phyloP scores from a whole-genome alignment of 169 alveolate genomes.

The Neospora caninum region DNA sequence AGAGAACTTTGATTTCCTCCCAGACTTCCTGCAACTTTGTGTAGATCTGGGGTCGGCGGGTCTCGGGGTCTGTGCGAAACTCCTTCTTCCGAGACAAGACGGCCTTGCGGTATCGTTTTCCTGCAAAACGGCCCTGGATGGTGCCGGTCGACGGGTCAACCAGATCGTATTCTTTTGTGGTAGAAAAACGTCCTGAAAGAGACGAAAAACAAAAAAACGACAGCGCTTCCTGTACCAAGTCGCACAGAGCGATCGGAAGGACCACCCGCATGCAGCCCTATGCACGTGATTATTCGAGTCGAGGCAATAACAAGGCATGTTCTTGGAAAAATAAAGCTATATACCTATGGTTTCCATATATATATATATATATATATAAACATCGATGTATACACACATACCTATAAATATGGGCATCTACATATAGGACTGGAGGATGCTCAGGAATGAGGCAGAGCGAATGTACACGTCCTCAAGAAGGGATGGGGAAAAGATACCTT shows the following conservation, averaged over 20 bases:
- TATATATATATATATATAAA: neutral
- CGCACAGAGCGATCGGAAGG: neutral
- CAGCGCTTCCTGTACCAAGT: too few relatives aligned
- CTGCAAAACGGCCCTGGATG: conserved; percentile 43
- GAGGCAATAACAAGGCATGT: too few relatives aligned
- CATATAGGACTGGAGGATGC: too few relatives aligned
- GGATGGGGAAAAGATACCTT: too few relatives aligned
- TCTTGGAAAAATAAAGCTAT: too few relatives aligned
- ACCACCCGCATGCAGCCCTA: neutral
- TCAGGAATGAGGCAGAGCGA: too few relatives aligned
- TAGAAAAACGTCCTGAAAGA: neutral
- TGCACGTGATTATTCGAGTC: neutral
- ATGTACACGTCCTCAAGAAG: too few relatives aligned
- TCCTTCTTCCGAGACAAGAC: conserved; percentile 54
- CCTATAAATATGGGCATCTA: too few relatives aligned
- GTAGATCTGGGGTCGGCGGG: conserved; percentile 28
- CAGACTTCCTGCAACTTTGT: conserved; percentile 55
- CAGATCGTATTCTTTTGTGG: neutral
- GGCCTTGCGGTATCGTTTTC: conserved; percentile 63
- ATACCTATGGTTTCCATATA: neutral
- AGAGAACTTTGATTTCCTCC: conserved; percentile 51
- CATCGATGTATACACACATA: too few relatives aligned
- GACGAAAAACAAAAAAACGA: neutral
- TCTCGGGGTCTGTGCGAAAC: conserved; percentile 50
- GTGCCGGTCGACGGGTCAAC: conserved; percentile 37